Percentiles rank a stretch among this genome's conserved stretches.
These are phyloP conservation scores for Calonectria naviculata DNA, from an alignment of 2,329 filamentous ascomycete genomes.

Conservation along the genomic window DNA sequence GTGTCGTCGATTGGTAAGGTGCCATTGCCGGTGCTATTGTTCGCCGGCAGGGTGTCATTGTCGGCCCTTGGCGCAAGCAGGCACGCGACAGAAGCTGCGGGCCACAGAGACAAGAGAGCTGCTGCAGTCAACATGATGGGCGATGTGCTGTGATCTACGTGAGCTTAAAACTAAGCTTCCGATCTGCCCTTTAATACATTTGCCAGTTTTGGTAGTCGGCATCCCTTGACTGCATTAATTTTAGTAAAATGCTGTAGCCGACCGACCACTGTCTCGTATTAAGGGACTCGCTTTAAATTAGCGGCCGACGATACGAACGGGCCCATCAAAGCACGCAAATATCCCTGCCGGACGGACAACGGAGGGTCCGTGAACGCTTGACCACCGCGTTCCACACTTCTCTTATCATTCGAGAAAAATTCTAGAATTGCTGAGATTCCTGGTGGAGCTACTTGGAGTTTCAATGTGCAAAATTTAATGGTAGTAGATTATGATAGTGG, in stretches of 20 bases:
- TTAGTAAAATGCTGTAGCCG: background rate
- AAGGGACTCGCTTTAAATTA: background rate
- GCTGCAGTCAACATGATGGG: background rate
- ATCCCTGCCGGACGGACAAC: background rate
- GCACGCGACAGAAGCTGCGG: background rate
- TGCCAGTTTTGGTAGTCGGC: background rate
- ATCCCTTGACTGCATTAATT: background rate
- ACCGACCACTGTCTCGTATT: background rate
- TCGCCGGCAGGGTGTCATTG: background rate
- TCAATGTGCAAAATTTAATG: too few relatives aligned
- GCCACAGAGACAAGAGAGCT: background rate
- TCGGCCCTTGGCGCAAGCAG: background rate
- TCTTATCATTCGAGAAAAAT: background rate
- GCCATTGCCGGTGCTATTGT: background rate
- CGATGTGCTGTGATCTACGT: background rate
- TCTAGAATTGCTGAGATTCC: background rate
- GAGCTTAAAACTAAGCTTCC: background rate
- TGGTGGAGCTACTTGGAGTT: too few relatives aligned
- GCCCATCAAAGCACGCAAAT: background rate
- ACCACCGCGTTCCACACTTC: background rate
- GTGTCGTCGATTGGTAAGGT: background rate
- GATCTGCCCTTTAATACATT: background rate
- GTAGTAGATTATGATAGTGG: too few relatives aligned
- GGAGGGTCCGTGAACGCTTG: background rate
- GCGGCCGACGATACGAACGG: background rate